Evolutionary conservation across 2,329 filamentous ascomycete species (phyloP), one percentile per base, ranked within the genome.

Genomic region (Cercospora brassicicola): DNA sequence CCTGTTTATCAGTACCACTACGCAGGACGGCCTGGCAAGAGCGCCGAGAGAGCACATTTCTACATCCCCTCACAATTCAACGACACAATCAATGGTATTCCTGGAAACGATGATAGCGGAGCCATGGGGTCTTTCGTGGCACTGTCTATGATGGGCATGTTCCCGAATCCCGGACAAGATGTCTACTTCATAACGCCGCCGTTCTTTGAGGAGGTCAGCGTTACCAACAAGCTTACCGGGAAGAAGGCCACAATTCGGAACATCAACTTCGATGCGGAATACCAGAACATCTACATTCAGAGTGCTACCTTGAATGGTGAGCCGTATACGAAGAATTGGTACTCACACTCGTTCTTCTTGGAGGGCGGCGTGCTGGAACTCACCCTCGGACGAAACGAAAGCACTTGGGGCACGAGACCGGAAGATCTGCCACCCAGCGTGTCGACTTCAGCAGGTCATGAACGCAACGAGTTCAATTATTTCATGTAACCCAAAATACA

Each of bases 181-280:
- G 81, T 84, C 13, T 84, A 83, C 63, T 78, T 84, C 61, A 82
- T 84, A 66, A 82, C 77, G 7, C 80, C 82, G 9, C 82, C 82
- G 0, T 84, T 82, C 73, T 84, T 84, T 71, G 76, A 81, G 48
- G 74, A 77, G 6, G 76, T 82, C 39, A 79, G 75, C 53, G 73
- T 83, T 20, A 79, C 73, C 1, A 80, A 79, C 51, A 76, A 78
- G n/a, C 62, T 78, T 4, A 83, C 80, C 0, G 80, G 80, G 5
- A 79, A 79, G 31, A 81, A 76, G 1, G 81, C 82, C 0, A 82
- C 79, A 1, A 80, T 83, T 15, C 75, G 76, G 8, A 81, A 79
- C 62, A 64, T 80, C 20, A 81, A 82, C 56, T 83, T 82, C 66
- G 81, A 83, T 69, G 68, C 75, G 5, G 73, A 62, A 4, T 82